These are phyloP conservation scores for Aureobasidium musti DNA, from an alignment of 2,329 filamentous ascomycete species.

Conservation along the genomic window DNA sequence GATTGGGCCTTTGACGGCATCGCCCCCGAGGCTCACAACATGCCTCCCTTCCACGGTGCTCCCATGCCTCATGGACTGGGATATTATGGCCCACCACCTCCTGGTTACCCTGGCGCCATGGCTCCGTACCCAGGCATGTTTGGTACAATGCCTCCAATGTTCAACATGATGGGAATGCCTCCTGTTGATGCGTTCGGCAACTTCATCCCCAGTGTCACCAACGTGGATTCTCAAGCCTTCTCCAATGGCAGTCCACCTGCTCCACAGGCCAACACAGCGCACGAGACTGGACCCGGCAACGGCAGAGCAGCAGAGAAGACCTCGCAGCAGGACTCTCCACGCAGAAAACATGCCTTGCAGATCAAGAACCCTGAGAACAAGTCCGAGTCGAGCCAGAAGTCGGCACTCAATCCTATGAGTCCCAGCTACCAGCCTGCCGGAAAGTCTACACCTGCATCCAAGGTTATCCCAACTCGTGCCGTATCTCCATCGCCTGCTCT, in stretches of 20 bases:
- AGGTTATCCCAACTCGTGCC: neutral
- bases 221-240: constrained; percentile 22
- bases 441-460: constrained; percentile 28
- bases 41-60: constrained; percentile 18
- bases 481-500: constrained; percentile 27
- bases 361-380: constrained; percentile 41
- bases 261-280: constrained; percentile 1
- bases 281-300: neutral
- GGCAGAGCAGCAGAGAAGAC: constrained; percentile 4
- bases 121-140: constrained; percentile 13
- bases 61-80: constrained; percentile 4
- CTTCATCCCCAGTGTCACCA: neutral
- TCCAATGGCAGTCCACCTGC: constrained; percentile 10
- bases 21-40: constrained; percentile 13
- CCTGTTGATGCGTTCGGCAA: constrained; percentile 18
- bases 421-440: constrained; percentile 42
- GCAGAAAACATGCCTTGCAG: constrained; percentile 39
- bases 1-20: constrained; percentile 27
- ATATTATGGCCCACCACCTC: constrained; percentile 1
- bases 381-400: constrained; percentile 34
- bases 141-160: constrained; percentile 19
- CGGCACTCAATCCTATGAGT: constrained; percentile 44
- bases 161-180: constrained; percentile 29
- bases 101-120: constrained; percentile 14
- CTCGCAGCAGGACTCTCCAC: constrained; percentile 31